Evolutionary conservation across 805 yeast species (phyloP), one percentile per base, ranked within the genome.

Genomic region (Citeromyces nyonsensis): DNA sequence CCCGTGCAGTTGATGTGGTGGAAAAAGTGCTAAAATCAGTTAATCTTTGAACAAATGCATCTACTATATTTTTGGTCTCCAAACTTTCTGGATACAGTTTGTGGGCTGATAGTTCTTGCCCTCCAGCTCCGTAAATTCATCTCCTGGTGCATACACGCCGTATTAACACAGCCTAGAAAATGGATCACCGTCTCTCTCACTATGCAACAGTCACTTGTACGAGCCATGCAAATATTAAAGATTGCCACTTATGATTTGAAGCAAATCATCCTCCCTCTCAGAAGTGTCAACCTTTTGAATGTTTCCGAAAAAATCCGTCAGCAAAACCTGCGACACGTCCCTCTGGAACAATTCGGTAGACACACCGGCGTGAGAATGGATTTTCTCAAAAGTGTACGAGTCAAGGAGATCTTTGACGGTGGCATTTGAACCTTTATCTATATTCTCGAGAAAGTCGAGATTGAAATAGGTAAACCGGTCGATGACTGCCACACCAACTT

Each of bases 401-500:
- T 73, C 86, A 45, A 91, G 82, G 40, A 91, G 59, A 46, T 88
- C 94, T 45, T 79, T 76, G 48, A 91, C 58, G 3, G 96, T 82
- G 39, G 61, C 57, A 18, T 70, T 60, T 1, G 95, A 82, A 42
- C 74, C 73, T 52, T 73, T 80, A 35, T 80, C 77, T 33, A 91
- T 73, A 25, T 50, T 49, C 55, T 88, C 98, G 46, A 91, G 63
- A 48, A 76, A 91, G 36, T 85, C 95, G 42, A 91, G 63, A 33
- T 84, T 86, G 54, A 72, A 84, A 52, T 85, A 86, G 0, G 99
- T 91, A 58, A 91, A 91, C 44, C 98, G 63, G 52, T 91, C 99
- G 46, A 91, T 91, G 9, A 91, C 95, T 0, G 98, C 96, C 33
- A 91, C 97, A 6, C 99, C 99, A 31, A 91, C 73, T 45, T 88